These are phyloP conservation scores for Corylus heterophylla DNA, from an alignment of 306 rosid genomes.

Conservation along the genomic window DNA sequence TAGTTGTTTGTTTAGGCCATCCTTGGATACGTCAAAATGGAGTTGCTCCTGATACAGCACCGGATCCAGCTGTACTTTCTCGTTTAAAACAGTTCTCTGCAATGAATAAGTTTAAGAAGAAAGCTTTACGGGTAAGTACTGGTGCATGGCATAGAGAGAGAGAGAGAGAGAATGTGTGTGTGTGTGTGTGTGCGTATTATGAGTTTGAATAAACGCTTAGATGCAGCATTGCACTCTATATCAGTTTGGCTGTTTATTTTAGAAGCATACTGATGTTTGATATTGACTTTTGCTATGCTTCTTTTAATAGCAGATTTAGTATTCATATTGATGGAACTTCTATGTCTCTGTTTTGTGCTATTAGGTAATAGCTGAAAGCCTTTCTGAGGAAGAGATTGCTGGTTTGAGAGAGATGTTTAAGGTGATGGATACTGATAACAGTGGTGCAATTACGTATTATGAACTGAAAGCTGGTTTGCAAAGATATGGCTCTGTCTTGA, in stretches of 20 bases:
- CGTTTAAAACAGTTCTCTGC: constrained; percentile 99
- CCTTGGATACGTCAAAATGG: constrained; percentile 99
- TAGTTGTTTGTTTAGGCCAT: constrained; percentile 64
- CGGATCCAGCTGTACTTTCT: constrained; percentile 97
- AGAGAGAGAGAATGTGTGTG: too few relatives aligned
- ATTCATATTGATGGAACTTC: constrained; percentile 16
- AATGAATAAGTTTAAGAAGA: constrained; percentile 96
- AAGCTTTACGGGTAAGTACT: constrained; percentile 86
- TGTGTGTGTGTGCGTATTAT: not conserved
- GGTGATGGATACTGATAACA: constrained; percentile 93
- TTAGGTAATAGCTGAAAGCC: constrained; percentile 95
- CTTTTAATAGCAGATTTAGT: not conserved
- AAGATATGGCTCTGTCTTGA: constrained; percentile 92
- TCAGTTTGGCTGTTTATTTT: not conserved
- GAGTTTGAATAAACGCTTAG: constrained; percentile 7
- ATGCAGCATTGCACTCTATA: not conserved
- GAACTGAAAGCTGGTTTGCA: constrained; percentile 95
- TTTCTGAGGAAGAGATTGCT: constrained; percentile 95
- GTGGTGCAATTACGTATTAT: constrained; percentile 93
- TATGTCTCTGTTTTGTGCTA: constrained; percentile 32
- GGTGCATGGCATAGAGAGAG: not conserved
- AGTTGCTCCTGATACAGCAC: constrained; percentile 97
- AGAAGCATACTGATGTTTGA: not conserved
- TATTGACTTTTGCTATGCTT: constrained; percentile 20
- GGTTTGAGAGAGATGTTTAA: constrained; percentile 90